phyloP scores from a whole-genome alignment of 352 stramenopile species.

The Elongisporangium senticosum region DNA sequence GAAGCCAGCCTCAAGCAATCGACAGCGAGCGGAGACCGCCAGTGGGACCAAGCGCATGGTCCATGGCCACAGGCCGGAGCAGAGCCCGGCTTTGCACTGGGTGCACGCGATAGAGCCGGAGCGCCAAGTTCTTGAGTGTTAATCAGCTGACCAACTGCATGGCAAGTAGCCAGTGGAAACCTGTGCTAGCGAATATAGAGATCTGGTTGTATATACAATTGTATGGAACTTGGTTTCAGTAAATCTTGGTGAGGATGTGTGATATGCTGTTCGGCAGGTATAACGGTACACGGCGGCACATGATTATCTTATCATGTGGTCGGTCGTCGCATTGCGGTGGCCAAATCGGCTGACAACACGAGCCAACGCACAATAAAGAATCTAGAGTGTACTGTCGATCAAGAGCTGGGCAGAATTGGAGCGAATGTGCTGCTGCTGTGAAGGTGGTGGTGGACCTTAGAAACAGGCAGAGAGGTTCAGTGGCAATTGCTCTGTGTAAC shows the following conservation, averaged over 20 bases:
- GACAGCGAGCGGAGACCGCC: conserved; percentile 3
- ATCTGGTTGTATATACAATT: background rate
- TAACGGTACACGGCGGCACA: background rate
- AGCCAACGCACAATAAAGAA: background rate
- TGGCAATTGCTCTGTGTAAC: background rate
- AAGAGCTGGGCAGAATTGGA: background rate
- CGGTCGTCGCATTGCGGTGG: background rate
- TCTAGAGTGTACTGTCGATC: background rate
- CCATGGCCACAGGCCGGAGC: background rate
- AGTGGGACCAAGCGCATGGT: conserved; percentile 3
- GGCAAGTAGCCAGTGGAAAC: background rate
- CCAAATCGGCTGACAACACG: background rate
- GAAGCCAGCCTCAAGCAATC: background rate
- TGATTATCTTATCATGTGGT: background rate
- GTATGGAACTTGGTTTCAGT: background rate
- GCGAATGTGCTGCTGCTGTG: background rate
- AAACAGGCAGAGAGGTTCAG: background rate
- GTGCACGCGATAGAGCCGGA: background rate
- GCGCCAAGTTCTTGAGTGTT: background rate
- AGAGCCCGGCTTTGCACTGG: background rate
- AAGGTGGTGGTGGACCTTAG: background rate
- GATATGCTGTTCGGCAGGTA: background rate
- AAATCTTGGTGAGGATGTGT: background rate
- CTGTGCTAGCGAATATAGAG: background rate
- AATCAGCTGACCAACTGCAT: background rate